Evolutionary conservation across 164 flowering plant genomes (phyloP).

Genomic region (Piper longum): DNA sequence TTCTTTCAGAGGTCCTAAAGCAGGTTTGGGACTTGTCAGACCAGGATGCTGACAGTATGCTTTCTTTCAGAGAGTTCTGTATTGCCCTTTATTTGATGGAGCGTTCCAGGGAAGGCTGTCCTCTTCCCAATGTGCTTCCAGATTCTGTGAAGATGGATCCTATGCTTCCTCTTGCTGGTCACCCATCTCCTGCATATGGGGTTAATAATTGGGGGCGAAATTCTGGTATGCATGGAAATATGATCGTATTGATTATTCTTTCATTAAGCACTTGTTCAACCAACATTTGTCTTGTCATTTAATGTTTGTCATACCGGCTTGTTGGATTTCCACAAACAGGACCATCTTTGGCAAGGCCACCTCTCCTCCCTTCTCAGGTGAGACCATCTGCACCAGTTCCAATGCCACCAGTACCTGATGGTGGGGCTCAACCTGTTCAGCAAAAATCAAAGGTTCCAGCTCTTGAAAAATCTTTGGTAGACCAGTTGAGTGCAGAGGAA

Average conservation of each 20-base stretch:
- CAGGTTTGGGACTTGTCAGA: conserved; percentile 99
- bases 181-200: conserved; percentile 35
- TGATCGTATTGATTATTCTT: neutral
- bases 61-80: conserved; percentile 83
- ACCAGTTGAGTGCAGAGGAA: conserved; percentile 82
- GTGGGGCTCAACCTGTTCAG: conserved; percentile 23
- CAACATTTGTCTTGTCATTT: neutral
- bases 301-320: neutral
- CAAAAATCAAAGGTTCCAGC: conserved; percentile 70
- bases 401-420: conserved; percentile 23
- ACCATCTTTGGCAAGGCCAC: conserved; percentile 31
- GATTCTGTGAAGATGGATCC: conserved; percentile 51
- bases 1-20: conserved; percentile 72
- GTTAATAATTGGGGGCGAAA: conserved; percentile 45
- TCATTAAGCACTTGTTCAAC: neutral
- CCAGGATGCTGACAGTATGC: conserved; percentile 95
- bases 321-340: conserved; percentile 52
- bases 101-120: conserved; percentile 78
- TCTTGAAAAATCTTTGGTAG: conserved; percentile 68
- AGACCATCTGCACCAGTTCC: conserved; percentile 41
- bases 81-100: conserved; percentile 91
- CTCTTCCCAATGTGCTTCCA: conserved; percentile 76
- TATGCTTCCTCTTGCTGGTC: conserved; percentile 40
- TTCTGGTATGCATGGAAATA: conserved; percentile 33
- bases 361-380: conserved; percentile 23